Evolutionary conservation across 1,284 basidiomycete species (phyloP), one percentile per base, ranked within the genome.

Genomic region (Phylloporus sp.): DNA sequence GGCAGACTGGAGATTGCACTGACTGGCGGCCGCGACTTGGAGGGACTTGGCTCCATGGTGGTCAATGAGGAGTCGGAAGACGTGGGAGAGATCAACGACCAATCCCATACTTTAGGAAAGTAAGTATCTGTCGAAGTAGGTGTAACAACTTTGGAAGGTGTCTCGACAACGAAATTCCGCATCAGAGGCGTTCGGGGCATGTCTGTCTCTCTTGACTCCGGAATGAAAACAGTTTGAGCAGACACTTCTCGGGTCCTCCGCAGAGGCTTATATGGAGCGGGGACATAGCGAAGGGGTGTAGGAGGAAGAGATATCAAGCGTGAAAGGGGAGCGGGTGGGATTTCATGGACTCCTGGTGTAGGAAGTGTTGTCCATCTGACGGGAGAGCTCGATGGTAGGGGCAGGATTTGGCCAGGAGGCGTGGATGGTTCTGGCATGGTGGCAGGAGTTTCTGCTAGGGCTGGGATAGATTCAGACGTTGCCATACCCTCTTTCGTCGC

Each of bases 91-190:
- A 54, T 22, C 1, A 71, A 66, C 22, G 72, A 55, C 58, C 66
- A 67, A 69, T 93, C 90, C 92, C 91, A 93, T 39, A 84, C 80
- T 71, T 92, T 92, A 34, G 86, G 83, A 71, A 89, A 93, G 74
- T 92, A 92, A 1, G 88, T 88, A 66, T 89, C 83, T 17, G 79
- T 68, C 31, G 89, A 88, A 64, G 82, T 83, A 2, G 79, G 69
- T 37, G 82, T 70, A 22, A 86, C 88, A 31, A 80, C 76, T 46
- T 80, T 87, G n/a, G 90, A 89, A n/a, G 91, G 90, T 7, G 89
- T 90, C 69, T 91, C 89, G 42, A 89, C 62, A 28, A 87, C 87
- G 42, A 89, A 84, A 72, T 91, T 89, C 89, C 90, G 91, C 28
- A 81, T 69, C 47, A 90, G 69, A 73, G 88, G 82, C 2, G 89